phyloP scores from a whole-genome alignment of 2,329 filamentous ascomycete species.

The Pestalotiopsis sp. region DNA sequence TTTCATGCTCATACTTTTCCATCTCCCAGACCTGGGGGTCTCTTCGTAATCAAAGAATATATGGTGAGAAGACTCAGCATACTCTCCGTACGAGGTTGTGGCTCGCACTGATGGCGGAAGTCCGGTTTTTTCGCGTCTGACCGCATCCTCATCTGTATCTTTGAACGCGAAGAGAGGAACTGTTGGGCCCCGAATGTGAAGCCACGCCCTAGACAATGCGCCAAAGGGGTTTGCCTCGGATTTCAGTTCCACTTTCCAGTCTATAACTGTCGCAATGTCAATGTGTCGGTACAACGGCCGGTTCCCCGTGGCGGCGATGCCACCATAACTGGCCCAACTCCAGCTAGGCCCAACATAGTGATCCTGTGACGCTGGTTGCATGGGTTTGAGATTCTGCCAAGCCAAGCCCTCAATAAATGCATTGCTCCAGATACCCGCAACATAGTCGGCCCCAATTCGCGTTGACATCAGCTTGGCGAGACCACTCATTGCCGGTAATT shows the following conservation, averaged over 20 bases:
- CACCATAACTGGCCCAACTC: constrained; percentile 22
- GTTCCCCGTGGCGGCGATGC: no score
- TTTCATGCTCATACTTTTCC: background rate
- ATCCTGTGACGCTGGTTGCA: no score
- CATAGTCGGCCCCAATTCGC: constrained; percentile 15
- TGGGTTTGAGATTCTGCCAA: constrained; percentile 16
- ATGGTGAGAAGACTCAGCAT: fast-evolving
- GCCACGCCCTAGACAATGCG: constrained; percentile 18
- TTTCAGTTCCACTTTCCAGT: constrained; percentile 17
- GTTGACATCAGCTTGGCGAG: constrained; percentile 16
- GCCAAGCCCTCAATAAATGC: constrained; percentile 16
- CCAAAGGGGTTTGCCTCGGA: constrained; percentile 18
- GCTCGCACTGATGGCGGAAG: background rate
- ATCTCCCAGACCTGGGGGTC: background rate
- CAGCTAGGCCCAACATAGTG: constrained; percentile 21
- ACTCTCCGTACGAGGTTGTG: background rate
- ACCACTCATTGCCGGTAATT: constrained; percentile 20
- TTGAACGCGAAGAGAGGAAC: background rate
- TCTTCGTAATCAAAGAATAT: background rate
- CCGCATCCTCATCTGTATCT: background rate
- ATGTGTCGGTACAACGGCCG: no score
- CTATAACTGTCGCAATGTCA: constrained; percentile 12
- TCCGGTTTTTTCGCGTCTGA: background rate
- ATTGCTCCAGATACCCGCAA: constrained; percentile 21
- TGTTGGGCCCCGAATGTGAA: constrained; percentile 18